These are phyloP conservation scores for Mycena metata DNA, from an alignment of 768 basidiomycete genomes.

Conservation along the genomic window DNA sequence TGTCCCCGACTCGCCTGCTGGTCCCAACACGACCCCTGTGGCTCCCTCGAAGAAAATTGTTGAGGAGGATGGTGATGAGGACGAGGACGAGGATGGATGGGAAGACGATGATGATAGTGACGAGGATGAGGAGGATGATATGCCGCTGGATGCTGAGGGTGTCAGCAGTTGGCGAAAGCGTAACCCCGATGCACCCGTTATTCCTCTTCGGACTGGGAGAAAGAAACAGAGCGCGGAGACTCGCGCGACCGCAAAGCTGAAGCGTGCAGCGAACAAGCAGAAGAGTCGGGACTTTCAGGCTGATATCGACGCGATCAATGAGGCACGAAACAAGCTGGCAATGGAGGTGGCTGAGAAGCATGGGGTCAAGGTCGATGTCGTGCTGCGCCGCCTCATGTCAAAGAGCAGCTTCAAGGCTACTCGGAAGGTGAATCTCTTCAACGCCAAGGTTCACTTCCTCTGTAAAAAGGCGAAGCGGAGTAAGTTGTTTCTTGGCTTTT, in stretches of 20 bases:
- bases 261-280: not conserved
- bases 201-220: not conserved
- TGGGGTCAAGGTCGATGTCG: not conserved
- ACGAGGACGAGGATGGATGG: too few species aligned
- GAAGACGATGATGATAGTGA: too few species aligned
- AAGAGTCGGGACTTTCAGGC: not conserved
- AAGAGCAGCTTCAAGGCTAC: not conserved
- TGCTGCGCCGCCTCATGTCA: not conserved
- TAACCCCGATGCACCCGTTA: not conserved
- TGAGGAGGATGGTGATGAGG: too few species aligned
- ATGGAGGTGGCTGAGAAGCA: conserved; percentile 7
- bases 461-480: not conserved
- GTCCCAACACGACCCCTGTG: too few species aligned
- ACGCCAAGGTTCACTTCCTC: not conserved
- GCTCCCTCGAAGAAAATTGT: too few species aligned
- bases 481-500: not conserved
- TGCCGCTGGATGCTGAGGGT: not conserved
- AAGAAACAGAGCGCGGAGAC: not conserved
- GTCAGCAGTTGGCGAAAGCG: conserved; percentile 5
- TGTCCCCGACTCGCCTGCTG: too few species aligned
- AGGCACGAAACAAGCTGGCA: conserved; percentile 1
- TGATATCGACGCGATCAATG: too few species aligned
- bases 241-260: not conserved
- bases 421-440: too few species aligned
- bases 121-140: not conserved